phyloP scores from a whole-genome alignment of 805 yeast species.

The Peterozyma xylosa region DNA sequence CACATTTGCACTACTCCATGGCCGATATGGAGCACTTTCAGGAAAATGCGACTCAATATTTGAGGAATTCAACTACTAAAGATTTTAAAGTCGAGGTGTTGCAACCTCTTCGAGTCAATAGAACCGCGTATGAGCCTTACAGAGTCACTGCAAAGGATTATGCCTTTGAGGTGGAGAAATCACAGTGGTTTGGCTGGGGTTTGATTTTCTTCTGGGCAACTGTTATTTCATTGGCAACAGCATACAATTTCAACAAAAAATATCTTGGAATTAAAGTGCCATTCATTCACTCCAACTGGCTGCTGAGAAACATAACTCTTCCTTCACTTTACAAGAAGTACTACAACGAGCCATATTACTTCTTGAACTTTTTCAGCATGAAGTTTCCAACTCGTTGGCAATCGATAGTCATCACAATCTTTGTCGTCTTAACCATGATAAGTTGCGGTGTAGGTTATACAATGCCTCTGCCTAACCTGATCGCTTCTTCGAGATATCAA shows the following conservation, averaged over 20 bases:
- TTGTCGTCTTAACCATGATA: conserved; percentile 22
- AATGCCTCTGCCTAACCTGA: conserved; percentile 30
- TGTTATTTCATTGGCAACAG: conserved; percentile 22
- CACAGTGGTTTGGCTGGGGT: conserved; percentile 39
- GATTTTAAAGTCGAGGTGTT: conserved; percentile 18
- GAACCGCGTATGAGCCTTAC: conserved; percentile 24
- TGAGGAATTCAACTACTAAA: conserved; percentile 19
- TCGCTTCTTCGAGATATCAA: conserved; percentile 21
- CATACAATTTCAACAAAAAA: conserved; percentile 16
- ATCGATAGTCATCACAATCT: conserved; percentile 21
- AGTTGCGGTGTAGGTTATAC: conserved; percentile 26
- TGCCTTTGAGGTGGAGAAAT: conserved; percentile 26
- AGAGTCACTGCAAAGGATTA: conserved; percentile 26
- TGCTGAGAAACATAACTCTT: conserved; percentile 5
- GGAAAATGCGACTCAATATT: conserved; percentile 25
- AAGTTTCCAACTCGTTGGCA: conserved; percentile 15
- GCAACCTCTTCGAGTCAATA: conserved; percentile 25
- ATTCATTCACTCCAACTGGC: neutral
- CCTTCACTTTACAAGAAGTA: conserved; percentile 1
- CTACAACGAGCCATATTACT: conserved; percentile 3
- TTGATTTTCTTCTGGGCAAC: conserved; percentile 31
- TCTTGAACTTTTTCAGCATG: conserved; percentile 2
- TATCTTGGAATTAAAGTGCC: conserved; percentile 9
- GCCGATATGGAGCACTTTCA: conserved; percentile 24
- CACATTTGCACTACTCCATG: conserved; percentile 23